Conservation (phyloP, 371 early-diverging fungal genomes). For the Mortierella sp. region DNA sequence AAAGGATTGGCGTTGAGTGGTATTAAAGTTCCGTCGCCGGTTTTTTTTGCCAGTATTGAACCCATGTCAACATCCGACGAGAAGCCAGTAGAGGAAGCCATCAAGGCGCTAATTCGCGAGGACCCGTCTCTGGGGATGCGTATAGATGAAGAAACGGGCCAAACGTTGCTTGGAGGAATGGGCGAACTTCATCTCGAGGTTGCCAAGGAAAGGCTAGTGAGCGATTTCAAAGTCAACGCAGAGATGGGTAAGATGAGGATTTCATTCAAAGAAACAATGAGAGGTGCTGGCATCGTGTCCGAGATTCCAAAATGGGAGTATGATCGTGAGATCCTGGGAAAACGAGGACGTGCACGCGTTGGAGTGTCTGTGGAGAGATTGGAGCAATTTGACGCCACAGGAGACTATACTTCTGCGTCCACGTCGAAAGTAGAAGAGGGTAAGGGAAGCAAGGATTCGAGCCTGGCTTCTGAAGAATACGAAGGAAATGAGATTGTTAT, state of each 20-base stretch:
- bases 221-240: constrained; percentile 84
- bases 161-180: constrained; percentile 94
- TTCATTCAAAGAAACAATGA: constrained; percentile 88
- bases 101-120: constrained; percentile 83
- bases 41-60: constrained; percentile 91
- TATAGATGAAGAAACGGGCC: constrained; percentile 89
- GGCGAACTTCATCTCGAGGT: constrained; percentile 97
- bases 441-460: constrained; percentile 1
- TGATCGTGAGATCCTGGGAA: constrained; percentile 83
- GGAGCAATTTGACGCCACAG: constrained; percentile 50
- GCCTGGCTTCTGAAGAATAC: constrained; percentile 24
- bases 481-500: constrained; percentile 54
- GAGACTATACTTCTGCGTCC: background rate
- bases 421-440: background rate
- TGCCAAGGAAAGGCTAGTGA: constrained; percentile 82
- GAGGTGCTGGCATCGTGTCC: constrained; percentile 40
- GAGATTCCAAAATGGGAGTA: constrained; percentile 57
- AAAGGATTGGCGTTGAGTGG: constrained; percentile 73
- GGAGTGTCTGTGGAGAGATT: constrained; percentile 66
- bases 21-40: constrained; percentile 91
- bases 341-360: constrained; percentile 74
- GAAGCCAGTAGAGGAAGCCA: constrained; percentile 79
- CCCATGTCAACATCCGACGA: constrained; percentile 84
- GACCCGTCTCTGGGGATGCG: constrained; percentile 90
- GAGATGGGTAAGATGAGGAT: constrained; percentile 90